Base-by-base conservation (phyloP, 805 yeast species). In the Lachancea waltii region DNA sequence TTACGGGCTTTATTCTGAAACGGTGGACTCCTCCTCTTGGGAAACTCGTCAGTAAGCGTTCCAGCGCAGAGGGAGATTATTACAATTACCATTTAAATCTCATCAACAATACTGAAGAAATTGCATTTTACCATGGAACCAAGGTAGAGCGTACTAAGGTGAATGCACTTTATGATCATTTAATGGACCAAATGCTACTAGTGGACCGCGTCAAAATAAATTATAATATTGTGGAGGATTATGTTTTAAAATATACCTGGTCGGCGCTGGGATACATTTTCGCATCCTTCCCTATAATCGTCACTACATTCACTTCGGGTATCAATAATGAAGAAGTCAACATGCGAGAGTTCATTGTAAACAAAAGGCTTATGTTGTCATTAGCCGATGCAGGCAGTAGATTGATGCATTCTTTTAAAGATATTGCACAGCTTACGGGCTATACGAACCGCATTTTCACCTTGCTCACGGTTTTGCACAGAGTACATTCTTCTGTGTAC, bases 311-410 rank as follows among this genome's bases (percentile, higher is more conserved):
- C 43, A 57, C 53, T 5, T 41, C 59, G 35, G 60, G 53, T 11
- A 44, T 44, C n/a, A 47, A 55, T 28, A 50, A 60, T 13, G 72
- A 63, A 51, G 72, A 75, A 41, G 70, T 69, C 41, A 80, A 79
- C 52, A 85, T 89, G 85, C 80, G 85, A 51, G 86, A 84, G 48
- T 89, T 87, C 50, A 81, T 89, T 51, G 87, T 85, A 38, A 89
- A 89, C 67, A 89, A 89, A 64, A 73, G 97, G 53, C 70, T 89
- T 46, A 81, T 89, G 84, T 71, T 89, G 47, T 81, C 92, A 3
- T 70, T 89, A 56, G 95, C 96, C 4, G 97, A 89, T 64, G 95
- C 97, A 0, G 97, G 97, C 4, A 82, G 94, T 10, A 71, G 96
- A 48, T 72, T 89, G 63, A 87, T 89, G 95, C 86, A 85, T 60